phyloP scores from a whole-genome alignment of 2,329 filamentous ascomycete species.

The Fusarium succisae region DNA sequence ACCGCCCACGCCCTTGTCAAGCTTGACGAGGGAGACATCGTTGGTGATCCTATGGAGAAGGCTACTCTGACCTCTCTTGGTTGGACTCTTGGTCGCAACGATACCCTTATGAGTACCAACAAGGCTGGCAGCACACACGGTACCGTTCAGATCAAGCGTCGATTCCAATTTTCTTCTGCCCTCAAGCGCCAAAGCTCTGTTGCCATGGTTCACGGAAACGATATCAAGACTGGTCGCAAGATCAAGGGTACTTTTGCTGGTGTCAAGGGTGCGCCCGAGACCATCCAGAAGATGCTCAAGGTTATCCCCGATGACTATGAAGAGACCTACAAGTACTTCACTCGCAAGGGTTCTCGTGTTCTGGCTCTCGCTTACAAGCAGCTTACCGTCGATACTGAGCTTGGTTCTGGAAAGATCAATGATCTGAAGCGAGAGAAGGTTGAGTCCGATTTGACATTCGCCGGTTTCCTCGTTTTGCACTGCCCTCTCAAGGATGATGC shows the following conservation, averaged over 20 bases:
- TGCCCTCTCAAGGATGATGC: slow-evolving; percentile 97
- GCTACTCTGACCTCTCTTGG: slow-evolving; percentile 89
- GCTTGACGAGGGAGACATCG: slow-evolving; percentile 94
- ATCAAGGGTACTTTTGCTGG: slow-evolving; percentile 88
- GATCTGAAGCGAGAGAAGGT: slow-evolving; percentile 93
- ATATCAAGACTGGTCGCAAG: slow-evolving; percentile 78
- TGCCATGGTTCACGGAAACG: slow-evolving; percentile 78
- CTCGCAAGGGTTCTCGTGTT: slow-evolving; percentile 92
- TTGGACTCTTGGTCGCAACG: slow-evolving; percentile 91
- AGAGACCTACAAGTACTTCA: slow-evolving; percentile 98
- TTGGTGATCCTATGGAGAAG: slow-evolving; percentile 99
- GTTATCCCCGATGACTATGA: slow-evolving; percentile 88
- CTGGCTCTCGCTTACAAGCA: slow-evolving; percentile 95
- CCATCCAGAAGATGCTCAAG: slow-evolving; percentile 91
- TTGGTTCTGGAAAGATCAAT: slow-evolving; percentile 87
- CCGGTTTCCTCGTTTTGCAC: slow-evolving; percentile 94
- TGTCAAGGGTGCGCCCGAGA: slow-evolving; percentile 97
- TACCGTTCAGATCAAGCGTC: slow-evolving; percentile 90
- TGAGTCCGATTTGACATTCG: slow-evolving; percentile 85
- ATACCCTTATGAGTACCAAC: slow-evolving; percentile 74
- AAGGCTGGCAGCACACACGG: slow-evolving; percentile 59
- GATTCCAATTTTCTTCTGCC: slow-evolving; percentile 97
- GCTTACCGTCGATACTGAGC: slow-evolving; percentile 80
- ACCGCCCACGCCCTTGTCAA: slow-evolving; percentile 96
- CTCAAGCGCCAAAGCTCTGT: slow-evolving; percentile 96